phyloP scores from a whole-genome alignment of 805 yeast species.

The Pichia kluyveri region DNA sequence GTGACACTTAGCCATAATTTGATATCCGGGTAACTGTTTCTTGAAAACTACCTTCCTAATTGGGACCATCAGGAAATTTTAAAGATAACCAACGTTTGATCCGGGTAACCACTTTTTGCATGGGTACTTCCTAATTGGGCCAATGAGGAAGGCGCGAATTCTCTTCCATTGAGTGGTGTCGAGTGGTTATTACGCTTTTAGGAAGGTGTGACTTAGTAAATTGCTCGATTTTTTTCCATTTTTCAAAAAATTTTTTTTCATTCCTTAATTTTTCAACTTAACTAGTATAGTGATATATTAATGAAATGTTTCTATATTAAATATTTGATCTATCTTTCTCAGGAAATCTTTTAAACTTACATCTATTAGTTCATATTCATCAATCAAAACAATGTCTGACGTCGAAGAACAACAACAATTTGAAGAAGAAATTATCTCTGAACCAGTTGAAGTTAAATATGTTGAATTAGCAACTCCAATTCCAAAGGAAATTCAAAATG shows the following conservation, averaged over 20 bases:
- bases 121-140: constrained; percentile 3
- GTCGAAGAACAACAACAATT: constrained; percentile 38
- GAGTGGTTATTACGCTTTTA: neutral
- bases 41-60: constrained; percentile 9
- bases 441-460: constrained; percentile 69
- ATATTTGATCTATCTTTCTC: too few relatives aligned
- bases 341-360: too few relatives aligned
- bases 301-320: too few relatives aligned
- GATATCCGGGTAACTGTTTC: constrained; percentile 12
- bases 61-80: constrained; percentile 9
- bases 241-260: neutral
- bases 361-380: neutral
- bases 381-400: constrained; percentile 51
- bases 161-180: neutral
- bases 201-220: constrained; percentile 7
- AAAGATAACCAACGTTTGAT: neutral
- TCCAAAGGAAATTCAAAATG: constrained; percentile 94
- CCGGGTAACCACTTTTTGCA: constrained; percentile 3
- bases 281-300: too few relatives aligned
- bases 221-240: neutral
- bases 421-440: constrained; percentile 68
- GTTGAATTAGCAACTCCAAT: constrained; percentile 90
- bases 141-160: neutral
- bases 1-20: too few relatives aligned
- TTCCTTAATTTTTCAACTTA: too few relatives aligned